Conservation (phyloP, 306 rosid genomes). For the Fragaria nilgerrensis region DNA sequence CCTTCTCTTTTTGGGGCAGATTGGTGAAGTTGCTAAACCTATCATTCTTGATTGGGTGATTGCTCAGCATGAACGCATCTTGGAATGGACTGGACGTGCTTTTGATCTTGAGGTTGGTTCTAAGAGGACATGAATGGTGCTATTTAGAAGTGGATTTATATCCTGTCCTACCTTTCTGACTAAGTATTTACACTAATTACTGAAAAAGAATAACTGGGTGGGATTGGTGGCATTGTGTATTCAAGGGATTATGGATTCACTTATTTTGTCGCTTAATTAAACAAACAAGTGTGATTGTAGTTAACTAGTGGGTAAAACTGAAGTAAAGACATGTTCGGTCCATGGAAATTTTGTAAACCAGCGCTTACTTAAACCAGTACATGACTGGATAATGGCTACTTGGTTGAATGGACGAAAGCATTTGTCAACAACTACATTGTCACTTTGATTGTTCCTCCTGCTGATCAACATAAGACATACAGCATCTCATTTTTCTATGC, state of each 20-base stretch:
- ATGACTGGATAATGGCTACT: neutral
- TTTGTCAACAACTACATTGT: neutral
- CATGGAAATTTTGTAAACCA: too few species aligned
- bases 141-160: conserved; percentile 6
- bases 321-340: neutral
- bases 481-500: too few species aligned
- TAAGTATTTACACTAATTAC: neutral
- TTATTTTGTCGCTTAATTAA: neutral
- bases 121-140: conserved; percentile 6
- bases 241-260: neutral
- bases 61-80: conserved; percentile 42
- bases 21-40: conserved; percentile 52
- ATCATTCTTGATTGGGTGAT: conserved; percentile 62
- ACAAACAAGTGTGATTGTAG: conserved; percentile 12
- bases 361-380: too few species aligned
- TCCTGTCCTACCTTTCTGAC: neutral
- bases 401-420: neutral
- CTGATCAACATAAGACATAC: too few species aligned
- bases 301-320: neutral
- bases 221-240: neutral
- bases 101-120: conserved; percentile 56
- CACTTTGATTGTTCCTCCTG: too few species aligned
- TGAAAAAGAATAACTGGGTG: neutral
- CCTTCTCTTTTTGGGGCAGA: conserved; percentile 32
- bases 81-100: conserved; percentile 60